Base-by-base conservation (phyloP, 2,329 filamentous ascomycete species). In the Fusarium lyarnte region DNA sequence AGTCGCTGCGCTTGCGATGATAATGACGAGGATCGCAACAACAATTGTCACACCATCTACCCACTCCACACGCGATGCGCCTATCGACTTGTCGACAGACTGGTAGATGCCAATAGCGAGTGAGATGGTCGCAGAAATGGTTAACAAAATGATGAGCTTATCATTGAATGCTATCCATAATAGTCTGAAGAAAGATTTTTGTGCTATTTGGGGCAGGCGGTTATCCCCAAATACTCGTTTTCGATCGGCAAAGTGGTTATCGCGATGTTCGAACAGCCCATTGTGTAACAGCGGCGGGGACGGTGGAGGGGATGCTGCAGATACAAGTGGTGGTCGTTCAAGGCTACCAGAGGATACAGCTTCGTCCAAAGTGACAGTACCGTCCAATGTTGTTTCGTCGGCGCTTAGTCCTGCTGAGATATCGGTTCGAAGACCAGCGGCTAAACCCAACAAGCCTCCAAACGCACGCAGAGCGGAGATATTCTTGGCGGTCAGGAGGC, bases 41-140 rank as follows among this genome's bases (percentile, higher is more conserved):
- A 94, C 90, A 71, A 95, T 94, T 12, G 93, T 93, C 16, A 94
- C 90, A 71, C 93, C 93, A 81, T 95, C 93, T 9, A 94, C 91
- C 93, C 93, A 95, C 79, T 94, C 91, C 17, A 94, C 90, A 39
- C 87, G 87, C 10, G 89, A 84, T 42, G 82, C 78, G 43, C 80
- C 83, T 9, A 85, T 80, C 6, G 87, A 65, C 27, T 69, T 85
- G 21, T 87, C 89, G 55, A 92, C 86, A 3, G 91, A 90, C 77
- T 94, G 91, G 75, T 94, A 94, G 3, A 94, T 88, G 49, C 93
- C 93, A 43, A 95, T 87, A 1, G 89, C 90, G 31, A 95, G 84
- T 4, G 93, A 94, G 39, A 95, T 89, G n/a, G 88, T 84, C 3
- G 92, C 93, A 12, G 92, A 92, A 25, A 90, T 85, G 2, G 91